These are phyloP conservation scores for Neurospora sp. DNA, from an alignment of 495 filamentous ascomycete species.

Conservation along the genomic window DNA sequence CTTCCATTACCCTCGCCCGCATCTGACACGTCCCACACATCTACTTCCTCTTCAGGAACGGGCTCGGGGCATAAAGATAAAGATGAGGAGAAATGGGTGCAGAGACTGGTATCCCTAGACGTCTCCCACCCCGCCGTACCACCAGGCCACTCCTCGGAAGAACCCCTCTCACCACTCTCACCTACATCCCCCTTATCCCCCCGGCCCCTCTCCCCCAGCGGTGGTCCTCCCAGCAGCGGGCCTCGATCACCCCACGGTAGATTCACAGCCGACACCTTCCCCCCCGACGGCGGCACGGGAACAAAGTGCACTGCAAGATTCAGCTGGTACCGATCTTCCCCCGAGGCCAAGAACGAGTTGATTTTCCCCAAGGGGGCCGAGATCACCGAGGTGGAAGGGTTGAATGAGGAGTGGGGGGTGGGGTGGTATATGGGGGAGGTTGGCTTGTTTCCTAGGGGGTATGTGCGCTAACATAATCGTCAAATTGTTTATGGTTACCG, in stretches of 20 bases:
- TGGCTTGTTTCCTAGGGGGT: conserved; percentile 67
- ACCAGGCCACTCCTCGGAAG: neutral
- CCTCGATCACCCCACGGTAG: conserved; percentile 4
- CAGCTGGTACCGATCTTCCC: conserved; percentile 57
- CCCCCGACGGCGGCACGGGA: conserved; percentile 61
- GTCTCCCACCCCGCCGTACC: conserved; percentile 5
- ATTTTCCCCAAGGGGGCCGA: conserved; percentile 75
- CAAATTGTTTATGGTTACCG: no score
- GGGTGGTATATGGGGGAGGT: conserved; percentile 66
- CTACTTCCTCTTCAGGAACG: neutral
- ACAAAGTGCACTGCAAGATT: conserved; percentile 51
- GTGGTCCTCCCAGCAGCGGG: neutral
- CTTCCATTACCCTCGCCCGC: neutral
- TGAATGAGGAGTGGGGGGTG: conserved; percentile 81
- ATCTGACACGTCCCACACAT: accelerated
- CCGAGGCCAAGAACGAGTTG: conserved; percentile 56
- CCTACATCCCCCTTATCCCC: neutral
- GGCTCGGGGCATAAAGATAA: conserved; percentile 6
- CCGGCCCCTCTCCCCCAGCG: no score
- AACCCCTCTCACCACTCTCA: neutral
- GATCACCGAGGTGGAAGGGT: conserved; percentile 66
- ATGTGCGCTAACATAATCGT: conserved; percentile 32
- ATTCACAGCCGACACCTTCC: conserved; percentile 34
- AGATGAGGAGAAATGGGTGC: neutral
- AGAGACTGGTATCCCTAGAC: conserved; percentile 22